Evolutionary conservation across 2,329 filamentous ascomycete genomes (phyloP).

Genomic region (Penicillium sp.): DNA sequence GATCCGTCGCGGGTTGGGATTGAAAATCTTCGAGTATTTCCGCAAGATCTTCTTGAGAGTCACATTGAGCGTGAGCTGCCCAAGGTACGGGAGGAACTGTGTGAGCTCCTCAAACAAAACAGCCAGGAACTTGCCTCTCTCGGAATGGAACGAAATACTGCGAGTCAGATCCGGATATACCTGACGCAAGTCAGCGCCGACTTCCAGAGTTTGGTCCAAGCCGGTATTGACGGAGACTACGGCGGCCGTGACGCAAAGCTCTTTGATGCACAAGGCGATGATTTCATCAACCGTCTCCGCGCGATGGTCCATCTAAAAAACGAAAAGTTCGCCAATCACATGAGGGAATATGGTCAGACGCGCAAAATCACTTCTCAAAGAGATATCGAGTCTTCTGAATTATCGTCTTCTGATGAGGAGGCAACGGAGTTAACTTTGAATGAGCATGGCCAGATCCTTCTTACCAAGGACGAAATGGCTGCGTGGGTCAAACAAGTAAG

Average conservation of each 20-base stretch:
- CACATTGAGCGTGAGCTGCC: constrained; percentile 25
- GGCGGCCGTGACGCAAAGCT: constrained; percentile 7
- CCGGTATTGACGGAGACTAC: constrained; percentile 27
- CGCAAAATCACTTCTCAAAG: too few relatives aligned
- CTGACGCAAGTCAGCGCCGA: constrained; percentile 22
- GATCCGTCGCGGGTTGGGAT: constrained; percentile 21
- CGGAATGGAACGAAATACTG: constrained; percentile 13
- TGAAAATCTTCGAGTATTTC: constrained; percentile 21
- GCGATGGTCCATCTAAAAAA: too few relatives aligned
- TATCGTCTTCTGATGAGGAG: too few relatives aligned
- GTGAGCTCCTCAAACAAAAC: constrained; percentile 8
- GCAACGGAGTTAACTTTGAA: background rate
- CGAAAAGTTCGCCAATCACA: too few relatives aligned
- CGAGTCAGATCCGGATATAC: constrained; percentile 22
- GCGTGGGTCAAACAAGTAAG: background rate
- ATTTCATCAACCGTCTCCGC: too few relatives aligned
- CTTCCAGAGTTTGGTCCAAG: constrained; percentile 20
- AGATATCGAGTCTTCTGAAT: too few relatives aligned
- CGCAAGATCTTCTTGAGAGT: constrained; percentile 22
- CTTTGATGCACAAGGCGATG: too few relatives aligned
- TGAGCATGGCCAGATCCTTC: background rate
- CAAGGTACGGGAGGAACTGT: constrained; percentile 22
- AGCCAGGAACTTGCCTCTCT: constrained; percentile 7
- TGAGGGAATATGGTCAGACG: too few relatives aligned
- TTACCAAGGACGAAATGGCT: background rate